Percentiles rank a stretch among this genome's conserved stretches.
Evolutionary conservation across 2,329 filamentous ascomycete species (phyloP).

Genomic region (Tolypocladium ovalisporum): DNA sequence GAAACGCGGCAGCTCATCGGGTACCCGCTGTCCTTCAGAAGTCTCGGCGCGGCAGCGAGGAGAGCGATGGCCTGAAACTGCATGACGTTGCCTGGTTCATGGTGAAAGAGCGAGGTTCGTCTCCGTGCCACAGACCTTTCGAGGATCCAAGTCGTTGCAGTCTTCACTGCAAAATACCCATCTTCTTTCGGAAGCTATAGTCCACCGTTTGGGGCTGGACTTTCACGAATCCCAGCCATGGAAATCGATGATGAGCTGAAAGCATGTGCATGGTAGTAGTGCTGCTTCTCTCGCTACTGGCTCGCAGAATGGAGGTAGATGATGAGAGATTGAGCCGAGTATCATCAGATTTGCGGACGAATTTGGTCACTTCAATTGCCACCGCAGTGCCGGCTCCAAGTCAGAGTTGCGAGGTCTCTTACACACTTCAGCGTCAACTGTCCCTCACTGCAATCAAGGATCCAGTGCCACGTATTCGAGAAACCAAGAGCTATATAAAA

Average conservation of each 20-base stretch:
- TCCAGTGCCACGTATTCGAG: no score
- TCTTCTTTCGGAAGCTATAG: no score
- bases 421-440: not conserved
- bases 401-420: not conserved
- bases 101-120: no score
- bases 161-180: no score
- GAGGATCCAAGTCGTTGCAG: no score
- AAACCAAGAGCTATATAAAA: not conserved
- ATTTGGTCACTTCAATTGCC: not conserved
- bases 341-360: not conserved
- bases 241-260: not conserved
- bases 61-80: no score
- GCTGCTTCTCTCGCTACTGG: not conserved
- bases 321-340: not conserved
- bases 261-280: not conserved
- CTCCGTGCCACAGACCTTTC: no score
- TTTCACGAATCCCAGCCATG: not conserved
- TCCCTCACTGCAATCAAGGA: not conserved
- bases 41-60: no score
- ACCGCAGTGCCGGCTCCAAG: not conserved
- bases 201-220: no score
- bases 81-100: no score
- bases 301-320: not conserved
- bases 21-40: no score
- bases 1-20: no score